Evolutionary conservation across 2,329 filamentous ascomycete species (phyloP).

Genomic region (Neonectria ditissima): DNA sequence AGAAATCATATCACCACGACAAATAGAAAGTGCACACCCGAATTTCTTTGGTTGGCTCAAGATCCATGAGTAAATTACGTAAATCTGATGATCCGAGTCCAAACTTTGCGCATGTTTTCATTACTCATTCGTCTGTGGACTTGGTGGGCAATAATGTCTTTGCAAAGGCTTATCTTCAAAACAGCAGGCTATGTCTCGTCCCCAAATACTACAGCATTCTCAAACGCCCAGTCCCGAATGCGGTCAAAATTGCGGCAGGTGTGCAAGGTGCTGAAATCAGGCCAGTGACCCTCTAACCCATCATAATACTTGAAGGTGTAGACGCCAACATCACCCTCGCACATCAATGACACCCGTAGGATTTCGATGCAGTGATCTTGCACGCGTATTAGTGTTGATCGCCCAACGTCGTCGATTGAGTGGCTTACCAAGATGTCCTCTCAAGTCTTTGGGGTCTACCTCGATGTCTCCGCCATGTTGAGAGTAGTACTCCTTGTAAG

Average conservation of each 20-base stretch:
- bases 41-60: too few relatives aligned
- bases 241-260: slow-evolving; percentile 66
- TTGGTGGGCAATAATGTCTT: neutral
- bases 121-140: too few relatives aligned
- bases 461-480: slow-evolving; percentile 61
- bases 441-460: slow-evolving; percentile 43
- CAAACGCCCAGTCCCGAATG: slow-evolving; percentile 63
- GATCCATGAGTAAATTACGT: too few relatives aligned
- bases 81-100: too few relatives aligned
- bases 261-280: slow-evolving; percentile 65
- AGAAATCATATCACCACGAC: too few relatives aligned
- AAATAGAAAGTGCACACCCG: too few relatives aligned
- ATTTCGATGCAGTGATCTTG: slow-evolving; percentile 49
- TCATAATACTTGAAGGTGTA: slow-evolving; percentile 65
- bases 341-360: slow-evolving; percentile 65
- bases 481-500: slow-evolving; percentile 63
- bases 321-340: slow-evolving; percentile 65
- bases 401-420: neutral
- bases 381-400: neutral
- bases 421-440: slow-evolving; percentile 34
- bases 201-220: slow-evolving; percentile 60
- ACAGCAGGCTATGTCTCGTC: slow-evolving; percentile 60
- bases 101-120: too few relatives aligned
- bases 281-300: slow-evolving; percentile 63
- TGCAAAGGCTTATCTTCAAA: neutral